A percentile compares a stretch with the other conserved stretches of the same genome.
Conservation (phyloP, 345 rosid genomes). For the Eucalyptus virginea region DNA sequence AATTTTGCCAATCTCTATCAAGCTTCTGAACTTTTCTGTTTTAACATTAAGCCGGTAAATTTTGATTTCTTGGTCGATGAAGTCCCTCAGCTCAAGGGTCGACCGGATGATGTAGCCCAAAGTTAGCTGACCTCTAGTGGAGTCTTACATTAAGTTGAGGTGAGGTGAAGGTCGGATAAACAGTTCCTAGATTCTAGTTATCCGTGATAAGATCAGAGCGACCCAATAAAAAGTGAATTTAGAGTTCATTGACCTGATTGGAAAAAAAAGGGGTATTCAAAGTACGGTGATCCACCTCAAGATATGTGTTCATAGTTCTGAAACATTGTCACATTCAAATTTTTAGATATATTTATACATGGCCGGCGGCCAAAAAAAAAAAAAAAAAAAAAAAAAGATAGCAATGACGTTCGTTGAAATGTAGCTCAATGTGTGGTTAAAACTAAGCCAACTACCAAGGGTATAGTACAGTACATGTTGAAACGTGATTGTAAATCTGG, state of each 20-base stretch:
- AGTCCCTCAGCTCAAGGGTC: neutral
- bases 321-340: too few species aligned
- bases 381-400: too few species aligned
- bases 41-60: neutral
- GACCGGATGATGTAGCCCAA: neutral
- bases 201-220: neutral
- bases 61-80: neutral
- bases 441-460: too few species aligned
- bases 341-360: too few species aligned
- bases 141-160: neutral
- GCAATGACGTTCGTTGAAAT: too few species aligned
- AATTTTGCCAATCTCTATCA: neutral
- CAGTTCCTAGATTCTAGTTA: neutral
- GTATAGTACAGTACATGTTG: too few species aligned
- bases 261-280: neutral
- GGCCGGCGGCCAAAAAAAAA: too few species aligned
- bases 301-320: too few species aligned
- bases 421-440: too few species aligned
- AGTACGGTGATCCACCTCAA: too few species aligned
- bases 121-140: neutral
- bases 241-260: neutral
- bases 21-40: neutral
- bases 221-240: neutral
- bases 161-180: neutral
- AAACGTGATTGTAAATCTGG: too few species aligned